Conservation (phyloP, 1,139 yeast species). For the Pichia sp. region DNA sequence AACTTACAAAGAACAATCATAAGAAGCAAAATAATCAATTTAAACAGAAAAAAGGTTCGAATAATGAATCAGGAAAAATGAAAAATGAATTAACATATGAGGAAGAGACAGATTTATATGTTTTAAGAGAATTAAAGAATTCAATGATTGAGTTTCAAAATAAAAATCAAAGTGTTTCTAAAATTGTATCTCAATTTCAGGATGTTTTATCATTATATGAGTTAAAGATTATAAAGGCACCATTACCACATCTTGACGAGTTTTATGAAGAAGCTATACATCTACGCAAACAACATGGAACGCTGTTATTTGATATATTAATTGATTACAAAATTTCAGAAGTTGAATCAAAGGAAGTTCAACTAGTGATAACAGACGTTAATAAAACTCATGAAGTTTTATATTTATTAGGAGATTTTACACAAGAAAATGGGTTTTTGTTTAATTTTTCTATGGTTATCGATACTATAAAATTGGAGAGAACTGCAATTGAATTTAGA, state of each 20-base stretch:
- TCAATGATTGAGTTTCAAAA: background rate
- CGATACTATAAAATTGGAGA: background rate
- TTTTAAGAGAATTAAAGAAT: constrained; percentile 7
- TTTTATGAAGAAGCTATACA: constrained; percentile 9
- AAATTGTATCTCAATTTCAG: constrained; percentile 7
- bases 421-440: constrained; percentile 7
- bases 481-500: background rate
- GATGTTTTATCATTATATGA: constrained; percentile 8
- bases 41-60: background rate
- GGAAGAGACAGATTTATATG: constrained; percentile 9
- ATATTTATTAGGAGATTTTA: constrained; percentile 13
- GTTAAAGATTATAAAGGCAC: constrained; percentile 10
- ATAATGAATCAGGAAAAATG: no score
- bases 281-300: constrained; percentile 2
- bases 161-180: constrained; percentile 2
- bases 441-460: constrained; percentile 7
- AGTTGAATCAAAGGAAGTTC: constrained; percentile 10
- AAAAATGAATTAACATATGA: constrained; percentile 4
- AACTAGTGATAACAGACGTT: constrained; percentile 6
- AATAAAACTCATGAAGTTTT: background rate
- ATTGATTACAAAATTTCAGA: constrained; percentile 10
- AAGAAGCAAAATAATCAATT: no score
- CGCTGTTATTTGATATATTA: constrained; percentile 6
- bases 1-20: no score
- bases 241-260: constrained; percentile 1